A percentile compares a stretch with the other conserved stretches of the same genome.
phyloP scores from a whole-genome alignment of 129 eudicot species.

The Arctium lappa region DNA sequence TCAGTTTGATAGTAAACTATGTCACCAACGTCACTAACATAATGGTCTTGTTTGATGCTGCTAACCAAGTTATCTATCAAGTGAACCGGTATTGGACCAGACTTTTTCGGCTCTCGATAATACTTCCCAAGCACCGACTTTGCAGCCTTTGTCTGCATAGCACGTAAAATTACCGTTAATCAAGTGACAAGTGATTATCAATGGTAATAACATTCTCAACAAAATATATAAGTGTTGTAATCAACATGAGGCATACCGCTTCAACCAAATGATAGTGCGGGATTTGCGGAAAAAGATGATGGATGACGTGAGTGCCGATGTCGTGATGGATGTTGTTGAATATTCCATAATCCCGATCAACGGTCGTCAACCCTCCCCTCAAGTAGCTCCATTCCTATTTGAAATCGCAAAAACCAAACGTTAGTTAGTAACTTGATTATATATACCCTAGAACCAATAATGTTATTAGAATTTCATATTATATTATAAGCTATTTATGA shows the following conservation, averaged over 20 bases:
- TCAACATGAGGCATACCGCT: slow-evolving; percentile 41
- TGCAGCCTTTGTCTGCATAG: slow-evolving; percentile 58
- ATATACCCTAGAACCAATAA: background rate
- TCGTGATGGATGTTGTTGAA: slow-evolving; percentile 80
- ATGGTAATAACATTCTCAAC: background rate
- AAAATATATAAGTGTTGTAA: background rate
- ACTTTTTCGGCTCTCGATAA: slow-evolving; percentile 67
- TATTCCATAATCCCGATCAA: slow-evolving; percentile 76
- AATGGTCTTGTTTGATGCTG: slow-evolving; percentile 60
- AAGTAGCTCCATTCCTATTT: slow-evolving; percentile 80
- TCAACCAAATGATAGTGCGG: slow-evolving; percentile 78
- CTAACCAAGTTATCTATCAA: slow-evolving; percentile 47
- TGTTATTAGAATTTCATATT: too few species aligned
- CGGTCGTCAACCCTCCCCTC: slow-evolving; percentile 80
- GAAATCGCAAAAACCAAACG: background rate
- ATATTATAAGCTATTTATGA: too few species aligned
- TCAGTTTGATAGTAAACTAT: slow-evolving; percentile 74
- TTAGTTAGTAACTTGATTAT: background rate
- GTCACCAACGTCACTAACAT: slow-evolving; percentile 67
- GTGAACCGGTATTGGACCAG: slow-evolving; percentile 63
- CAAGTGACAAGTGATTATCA: background rate
- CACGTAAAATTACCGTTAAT: background rate
- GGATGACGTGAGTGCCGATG: slow-evolving; percentile 87
- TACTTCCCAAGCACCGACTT: slow-evolving; percentile 64
- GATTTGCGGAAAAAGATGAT: slow-evolving; percentile 91